Base-by-base conservation (phyloP, 2,329 filamentous ascomycete genomes). In the Beauveria sp. region DNA sequence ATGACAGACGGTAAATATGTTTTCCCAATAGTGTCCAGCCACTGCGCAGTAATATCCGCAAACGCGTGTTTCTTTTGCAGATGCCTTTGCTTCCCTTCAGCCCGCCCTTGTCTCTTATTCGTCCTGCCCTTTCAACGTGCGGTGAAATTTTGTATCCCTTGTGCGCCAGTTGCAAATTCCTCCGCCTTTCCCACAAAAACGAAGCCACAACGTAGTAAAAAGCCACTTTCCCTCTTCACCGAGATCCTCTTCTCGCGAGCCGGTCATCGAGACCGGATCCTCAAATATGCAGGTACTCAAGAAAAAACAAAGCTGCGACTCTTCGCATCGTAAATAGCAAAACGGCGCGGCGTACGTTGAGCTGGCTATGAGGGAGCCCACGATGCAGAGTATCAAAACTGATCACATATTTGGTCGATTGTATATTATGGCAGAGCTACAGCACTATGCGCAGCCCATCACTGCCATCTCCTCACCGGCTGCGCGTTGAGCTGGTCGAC, bases 401-500 rank as follows among this genome's bases (percentile, higher is more conserved):
- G 20, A 40, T 38, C 55, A 24, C 14, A 26, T 48, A 9, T 16
- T 48, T 31, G 18, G 24, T 52, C 57, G 31, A 45, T 45, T 49
- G 38, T 52, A 34, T 60, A 60, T 52, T 59, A 59, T 50, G 38
- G 38, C 52, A 51, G 16, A 59, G 45, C 28, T 58, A 58, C 26
- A 34, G 54, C 28, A 34, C n/a, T 16, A 38, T 57, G 43, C 54
- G 42, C n/a, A 24, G 40, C 42, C 18, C 42, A n/a, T 22, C n/a
- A 46, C 46, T 34, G n/a, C 34, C 28, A 12, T 28, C 4, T 20
- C 59, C 52, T 76, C 77, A 80, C 74, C 80, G 77, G 69, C 79
- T 82, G 68, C 77, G 77, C 48, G 77, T 71, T 57, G 82, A 85
- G 64, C 83, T 79, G 70, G 80, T 79, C 66, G 84, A 86, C 68